Evolutionary conservation across 768 basidiomycete species (phyloP).

Genomic region (Cantharellus cinnabarinus): DNA sequence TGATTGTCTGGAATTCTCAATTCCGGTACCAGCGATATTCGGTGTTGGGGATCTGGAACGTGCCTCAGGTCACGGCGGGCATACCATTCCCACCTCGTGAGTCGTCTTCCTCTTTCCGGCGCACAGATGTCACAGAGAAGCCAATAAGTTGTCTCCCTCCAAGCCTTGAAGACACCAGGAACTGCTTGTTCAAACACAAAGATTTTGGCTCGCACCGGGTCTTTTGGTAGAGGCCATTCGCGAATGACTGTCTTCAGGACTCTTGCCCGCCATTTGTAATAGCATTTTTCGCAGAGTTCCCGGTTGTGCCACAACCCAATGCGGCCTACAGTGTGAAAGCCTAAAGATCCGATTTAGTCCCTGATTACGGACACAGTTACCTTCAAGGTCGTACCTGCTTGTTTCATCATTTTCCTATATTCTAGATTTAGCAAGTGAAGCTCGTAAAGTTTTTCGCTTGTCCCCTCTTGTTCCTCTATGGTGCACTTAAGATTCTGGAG

Average conservation of each 20-base stretch:
- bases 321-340: too few relatives aligned
- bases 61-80: too few relatives aligned
- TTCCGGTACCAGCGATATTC: too few relatives aligned
- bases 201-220: constrained; percentile 10
- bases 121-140: constrained; percentile 1
- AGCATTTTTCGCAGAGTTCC: constrained; percentile 15
- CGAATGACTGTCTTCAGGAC: constrained; percentile 17
- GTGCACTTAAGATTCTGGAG: not conserved
- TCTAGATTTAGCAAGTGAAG: too few relatives aligned
- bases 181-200: not conserved
- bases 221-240: constrained; percentile 28
- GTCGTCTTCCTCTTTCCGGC: not conserved
- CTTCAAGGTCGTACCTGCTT: too few relatives aligned
- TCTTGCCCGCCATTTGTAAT: constrained; percentile 6
- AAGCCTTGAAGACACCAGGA: not conserved
- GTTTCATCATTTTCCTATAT: too few relatives aligned
- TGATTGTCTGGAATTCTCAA: not conserved
- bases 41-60: too few relatives aligned
- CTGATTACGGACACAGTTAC: too few relatives aligned
- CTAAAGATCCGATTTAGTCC: too few relatives aligned
- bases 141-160: not conserved
- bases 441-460: not conserved
- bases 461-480: not conserved
- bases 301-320: too few relatives aligned
- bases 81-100: too few relatives aligned